Base-by-base conservation (phyloP, 371 early-diverging fungal species). In the Mortierella sp. region DNA sequence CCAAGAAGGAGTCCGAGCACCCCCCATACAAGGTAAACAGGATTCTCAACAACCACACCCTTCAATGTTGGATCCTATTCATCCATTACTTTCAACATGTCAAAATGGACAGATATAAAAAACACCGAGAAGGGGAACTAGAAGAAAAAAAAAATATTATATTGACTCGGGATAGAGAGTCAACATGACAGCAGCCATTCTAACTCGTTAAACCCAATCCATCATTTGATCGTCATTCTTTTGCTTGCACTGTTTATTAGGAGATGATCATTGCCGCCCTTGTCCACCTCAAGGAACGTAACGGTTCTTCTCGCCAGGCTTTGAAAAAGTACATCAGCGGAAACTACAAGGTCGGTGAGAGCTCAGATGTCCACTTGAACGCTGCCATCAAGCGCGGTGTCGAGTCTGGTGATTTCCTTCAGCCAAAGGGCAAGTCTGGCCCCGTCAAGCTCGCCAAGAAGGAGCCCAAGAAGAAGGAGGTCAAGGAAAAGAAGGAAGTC, bases 241-340 rank as follows among this genome's bases (percentile, higher is more conserved):
- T 54, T 54, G n/a, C n/a, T 45, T n/a, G n/a, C n/a, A n/a, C n/a
- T n/a, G 15, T 49, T 61, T 35, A 57, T 58, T 70, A 79, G 77
- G 88, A 89, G 66, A 89, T 89, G 90, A 86, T 89, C 70, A 83
- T 74, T 43, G 88, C 84, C 64, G 91, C 91, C 45, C 89, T 92
- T 64, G 81, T 87, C 43, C 85, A 86, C 58, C 86, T 92, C 76
- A 93, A 92, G 86, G 94, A 94, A 83, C 91, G 93, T 80, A 90
- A 87, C 77, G 95, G 95, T 57, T 89, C 90, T 67, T 90, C 91
- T 51, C 91, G 94, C 78, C 91, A 89, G 70, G 93, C 93, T 58
- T 89, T 95, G 86, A 94, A 93, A 84, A 95, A 94, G 86, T 94
- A 93, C 84, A 93, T 95, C 73, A 83, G 88, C 74, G 89, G 92